Evolutionary conservation across 2,329 filamentous ascomycete genomes (phyloP).

Genomic region (Fonsecaea pedrosoi): DNA sequence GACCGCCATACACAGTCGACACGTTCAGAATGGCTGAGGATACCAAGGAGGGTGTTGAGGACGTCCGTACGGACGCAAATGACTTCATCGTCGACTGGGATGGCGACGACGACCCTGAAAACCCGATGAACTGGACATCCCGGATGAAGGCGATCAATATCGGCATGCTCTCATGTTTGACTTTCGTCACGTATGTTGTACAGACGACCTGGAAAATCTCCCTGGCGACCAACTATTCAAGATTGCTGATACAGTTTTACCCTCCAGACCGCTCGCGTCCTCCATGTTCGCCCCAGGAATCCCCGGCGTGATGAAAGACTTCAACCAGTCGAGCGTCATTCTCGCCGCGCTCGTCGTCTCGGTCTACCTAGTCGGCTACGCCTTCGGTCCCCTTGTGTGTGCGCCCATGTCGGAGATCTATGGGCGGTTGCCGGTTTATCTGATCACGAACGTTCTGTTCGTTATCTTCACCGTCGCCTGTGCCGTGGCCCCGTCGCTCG

Average conservation of each 20-base stretch:
- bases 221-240: background rate
- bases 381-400: slow-evolving; percentile 58
- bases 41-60: slow-evolving; percentile 5
- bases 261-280: slow-evolving; percentile 61
- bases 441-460: slow-evolving; percentile 62
- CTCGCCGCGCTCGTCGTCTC: slow-evolving; percentile 59
- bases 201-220: too few relatives aligned
- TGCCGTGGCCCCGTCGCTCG: slow-evolving; percentile 60
- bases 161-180: slow-evolving; percentile 63
- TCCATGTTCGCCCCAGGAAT: slow-evolving; percentile 65
- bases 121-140: slow-evolving; percentile 62
- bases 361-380: slow-evolving; percentile 63
- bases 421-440: slow-evolving; percentile 61
- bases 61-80: slow-evolving; percentile 3
- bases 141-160: slow-evolving; percentile 64
- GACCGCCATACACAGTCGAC: background rate
- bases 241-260: slow-evolving; percentile 15
- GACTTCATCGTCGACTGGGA: slow-evolving; percentile 52
- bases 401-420: slow-evolving; percentile 64
- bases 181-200: slow-evolving; percentile 58
- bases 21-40: slow-evolving; percentile 9
- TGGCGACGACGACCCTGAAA: slow-evolving; percentile 58
- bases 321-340: slow-evolving; percentile 52
- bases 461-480: slow-evolving; percentile 67
- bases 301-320: slow-evolving; percentile 59